Base-by-base conservation (phyloP, 257 asterid genomes). In the Lantana camara region DNA sequence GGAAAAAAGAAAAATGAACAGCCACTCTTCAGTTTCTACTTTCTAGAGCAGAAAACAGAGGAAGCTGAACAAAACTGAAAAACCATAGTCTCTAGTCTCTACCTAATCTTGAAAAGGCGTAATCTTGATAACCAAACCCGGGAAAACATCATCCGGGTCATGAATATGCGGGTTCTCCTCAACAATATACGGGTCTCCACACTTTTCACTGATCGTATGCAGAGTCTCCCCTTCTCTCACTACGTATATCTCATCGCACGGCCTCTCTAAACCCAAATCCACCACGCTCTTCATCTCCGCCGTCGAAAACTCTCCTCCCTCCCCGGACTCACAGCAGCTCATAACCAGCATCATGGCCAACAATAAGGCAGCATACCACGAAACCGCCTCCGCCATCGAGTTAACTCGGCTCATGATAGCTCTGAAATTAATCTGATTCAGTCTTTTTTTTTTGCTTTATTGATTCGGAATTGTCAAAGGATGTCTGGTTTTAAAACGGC, bases 161-260 rank as follows among this genome's bases (percentile, higher is more conserved):
- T 90, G 88, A 29, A 90, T 90, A 66, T 90, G 97, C 2, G 97
- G 96, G 46, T 90, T 90, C 83, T 90, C 90, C 76, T 90, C 96
- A 0, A 90, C 95, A 5, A 87, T 90, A 45, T 50, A 90, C 38
- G 95, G 95, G 80, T 90, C 97, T 0, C 90, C 90, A 41, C 95
- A 90, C 57, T 83, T 90, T 0, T 85, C 95, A 50, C 96, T 86
- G 1, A 89, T 86, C 0, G 85, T 83, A 45, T 89, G 87, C 75
- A 86, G 66, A 27, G 95, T 90, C 72, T 90, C 97, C 5, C 97
- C 97, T 77, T 90, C 95, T 14, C 80, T 54, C 0, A 87, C 96
- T 1, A 87, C 90, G 32, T 90, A 90, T 0, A 90, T 87, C 46
- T 90, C 96, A 38, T 87, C 96, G 67, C 97, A 90, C 16, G 66